These are phyloP conservation scores for Oehlia diaphana DNA, from an alignment of 192 early-diverging fungal genomes.

Conservation along the genomic window DNA sequence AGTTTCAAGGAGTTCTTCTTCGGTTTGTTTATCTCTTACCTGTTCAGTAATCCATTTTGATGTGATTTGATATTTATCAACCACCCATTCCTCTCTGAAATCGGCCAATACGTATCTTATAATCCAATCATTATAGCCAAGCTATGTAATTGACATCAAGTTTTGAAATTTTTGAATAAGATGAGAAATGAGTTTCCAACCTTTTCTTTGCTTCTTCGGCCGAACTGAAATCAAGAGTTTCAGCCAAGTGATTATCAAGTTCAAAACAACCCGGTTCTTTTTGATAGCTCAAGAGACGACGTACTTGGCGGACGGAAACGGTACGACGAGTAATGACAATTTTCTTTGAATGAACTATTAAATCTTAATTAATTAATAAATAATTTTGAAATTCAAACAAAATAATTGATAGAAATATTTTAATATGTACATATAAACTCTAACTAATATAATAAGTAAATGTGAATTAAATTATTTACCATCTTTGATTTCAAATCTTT, in stretches of 20 bases:
- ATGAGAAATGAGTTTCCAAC: slow-evolving; percentile 2
- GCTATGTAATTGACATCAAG: slow-evolving; percentile 9
- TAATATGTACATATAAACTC: too few relatives aligned
- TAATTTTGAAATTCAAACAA: too few relatives aligned
- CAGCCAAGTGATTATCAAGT: background rate
- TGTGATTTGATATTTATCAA: slow-evolving; percentile 3
- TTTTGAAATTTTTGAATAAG: background rate
- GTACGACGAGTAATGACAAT: background rate
- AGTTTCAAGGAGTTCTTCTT: slow-evolving; percentile 15
- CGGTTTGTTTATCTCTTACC: background rate
- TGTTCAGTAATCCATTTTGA: slow-evolving; percentile 2
- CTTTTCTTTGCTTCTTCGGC: slow-evolving; percentile 15
- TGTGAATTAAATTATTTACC: too few relatives aligned
- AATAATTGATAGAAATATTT: too few relatives aligned
- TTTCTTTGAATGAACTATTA: background rate
- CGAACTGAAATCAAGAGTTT: slow-evolving; percentile 6
- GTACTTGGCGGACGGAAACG: background rate
- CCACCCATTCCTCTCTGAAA: background rate
- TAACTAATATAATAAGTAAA: too few relatives aligned
- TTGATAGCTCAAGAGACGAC: slow-evolving; percentile 18
- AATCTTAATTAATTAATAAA: background rate
- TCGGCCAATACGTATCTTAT: slow-evolving; percentile 13
- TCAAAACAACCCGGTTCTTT: slow-evolving; percentile 9
- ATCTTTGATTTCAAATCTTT: slow-evolving; percentile 7
- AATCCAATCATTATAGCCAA: slow-evolving; percentile 19